Percentiles rank a stretch among this genome's conserved stretches.
These are phyloP conservation scores for Ocimum tenuiflorum DNA, from an alignment of 257 asterid species.

Conservation along the genomic window DNA sequence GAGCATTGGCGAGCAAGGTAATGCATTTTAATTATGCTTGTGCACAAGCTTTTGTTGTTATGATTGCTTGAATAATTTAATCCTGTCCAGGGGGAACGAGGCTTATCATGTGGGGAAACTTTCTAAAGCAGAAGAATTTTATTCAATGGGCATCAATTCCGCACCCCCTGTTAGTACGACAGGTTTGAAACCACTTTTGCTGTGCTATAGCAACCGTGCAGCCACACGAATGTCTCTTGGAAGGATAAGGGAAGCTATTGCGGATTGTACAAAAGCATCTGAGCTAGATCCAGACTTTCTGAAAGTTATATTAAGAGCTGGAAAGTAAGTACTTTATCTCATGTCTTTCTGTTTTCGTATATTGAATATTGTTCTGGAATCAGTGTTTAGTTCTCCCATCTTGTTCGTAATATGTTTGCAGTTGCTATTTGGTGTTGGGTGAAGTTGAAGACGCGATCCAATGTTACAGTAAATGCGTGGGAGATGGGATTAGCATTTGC, in stretches of 20 bases:
- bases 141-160: conserved; percentile 65
- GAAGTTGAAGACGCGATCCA: conserved; percentile 64
- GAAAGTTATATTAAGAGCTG: conserved; percentile 74
- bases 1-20: conserved; percentile 89
- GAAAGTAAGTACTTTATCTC: conserved; percentile 50
- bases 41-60: conserved; percentile 12
- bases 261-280: conserved; percentile 71
- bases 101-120: conserved; percentile 67
- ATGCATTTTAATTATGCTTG: conserved; percentile 7
- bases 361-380: background rate
- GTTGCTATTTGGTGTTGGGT: conserved; percentile 81
- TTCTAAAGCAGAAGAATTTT: conserved; percentile 70
- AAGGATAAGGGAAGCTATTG: conserved; percentile 83
- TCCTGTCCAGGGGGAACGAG: conserved; percentile 72
- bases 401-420: conserved; percentile 27
- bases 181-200: conserved; percentile 49
- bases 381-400: background rate
- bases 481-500: conserved; percentile 44
- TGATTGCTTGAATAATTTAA: conserved; percentile 5
- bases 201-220: conserved; percentile 97
- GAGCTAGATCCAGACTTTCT: conserved; percentile 61
- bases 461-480: conserved; percentile 55
- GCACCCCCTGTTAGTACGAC: conserved; percentile 22
- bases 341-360: conserved; percentile 5
- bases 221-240: conserved; percentile 87